Evolutionary conservation across 2,329 filamentous ascomycete species (phyloP).

Genomic region (Talaromyces islandicus): DNA sequence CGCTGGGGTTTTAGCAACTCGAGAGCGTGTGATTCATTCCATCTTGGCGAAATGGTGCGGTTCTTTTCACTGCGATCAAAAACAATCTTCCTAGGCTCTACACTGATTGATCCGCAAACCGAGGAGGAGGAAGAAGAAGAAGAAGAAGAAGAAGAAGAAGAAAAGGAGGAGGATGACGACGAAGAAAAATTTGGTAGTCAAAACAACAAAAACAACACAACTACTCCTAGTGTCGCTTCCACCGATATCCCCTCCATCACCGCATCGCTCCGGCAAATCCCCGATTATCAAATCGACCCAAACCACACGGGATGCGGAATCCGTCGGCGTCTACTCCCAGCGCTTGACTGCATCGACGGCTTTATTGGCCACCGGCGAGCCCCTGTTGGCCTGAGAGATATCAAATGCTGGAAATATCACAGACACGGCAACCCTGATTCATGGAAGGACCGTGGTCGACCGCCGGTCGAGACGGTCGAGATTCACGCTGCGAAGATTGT

Average conservation of each 20-base stretch:
- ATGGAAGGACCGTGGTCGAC: slow-evolving; percentile 13
- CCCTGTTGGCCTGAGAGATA: slow-evolving; percentile 22
- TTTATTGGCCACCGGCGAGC: slow-evolving; percentile 28
- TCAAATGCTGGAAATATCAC: slow-evolving; percentile 12
- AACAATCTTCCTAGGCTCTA: slow-evolving; percentile 37
- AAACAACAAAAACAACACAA: no score
- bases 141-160: neutral
- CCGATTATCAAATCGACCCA: slow-evolving; percentile 38
- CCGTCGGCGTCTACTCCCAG: slow-evolving; percentile 32
- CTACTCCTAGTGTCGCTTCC: neutral
- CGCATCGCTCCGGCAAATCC: slow-evolving; percentile 32
- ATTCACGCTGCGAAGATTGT: slow-evolving; percentile 12
- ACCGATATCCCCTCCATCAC: slow-evolving; percentile 26
- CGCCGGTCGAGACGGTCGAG: slow-evolving; percentile 12
- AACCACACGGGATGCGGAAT: slow-evolving; percentile 38
- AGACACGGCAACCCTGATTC: slow-evolving; percentile 7
- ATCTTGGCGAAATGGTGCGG: slow-evolving; percentile 39
- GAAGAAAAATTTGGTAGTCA: slow-evolving; percentile 1
- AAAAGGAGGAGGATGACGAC: slow-evolving; percentile 10
- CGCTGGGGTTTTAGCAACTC: slow-evolving; percentile 37
- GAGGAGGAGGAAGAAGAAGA: slow-evolving; percentile 12
- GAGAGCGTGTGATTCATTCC: slow-evolving; percentile 38
- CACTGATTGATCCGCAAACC: slow-evolving; percentile 30
- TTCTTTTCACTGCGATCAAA: slow-evolving; percentile 37
- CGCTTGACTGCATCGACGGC: slow-evolving; percentile 33